Conservation (phyloP, 78 protist species). For the Emiliania huxleyi region DNA sequence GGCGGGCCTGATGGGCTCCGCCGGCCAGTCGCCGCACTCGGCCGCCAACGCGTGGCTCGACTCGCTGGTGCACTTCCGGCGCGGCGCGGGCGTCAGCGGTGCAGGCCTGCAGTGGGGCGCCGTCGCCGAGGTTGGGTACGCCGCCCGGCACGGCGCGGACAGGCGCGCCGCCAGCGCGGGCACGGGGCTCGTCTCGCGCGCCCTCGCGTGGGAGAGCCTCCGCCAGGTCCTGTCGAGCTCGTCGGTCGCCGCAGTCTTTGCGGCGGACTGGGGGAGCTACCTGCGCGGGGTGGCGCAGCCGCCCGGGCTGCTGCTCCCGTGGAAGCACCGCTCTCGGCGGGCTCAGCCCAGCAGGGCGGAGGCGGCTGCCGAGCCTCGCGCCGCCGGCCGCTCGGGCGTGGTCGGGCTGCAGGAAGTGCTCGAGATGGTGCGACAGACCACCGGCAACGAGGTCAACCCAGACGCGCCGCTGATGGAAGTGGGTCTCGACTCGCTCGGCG, state of each 20-base stretch:
- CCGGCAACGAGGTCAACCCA: background rate
- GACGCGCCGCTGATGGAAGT: background rate
- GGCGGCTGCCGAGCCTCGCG: too few species aligned
- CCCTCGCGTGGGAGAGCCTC: too few species aligned
- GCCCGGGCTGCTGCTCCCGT: too few species aligned
- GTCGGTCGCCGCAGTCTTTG: too few species aligned
- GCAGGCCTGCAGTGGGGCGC: background rate
- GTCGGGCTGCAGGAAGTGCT: background rate
- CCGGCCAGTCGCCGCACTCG: conserved; percentile 1
- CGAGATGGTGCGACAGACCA: background rate
- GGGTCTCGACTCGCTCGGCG: background rate
- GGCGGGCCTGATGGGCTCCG: background rate
- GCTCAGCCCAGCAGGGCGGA: too few species aligned
- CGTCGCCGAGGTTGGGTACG: background rate
- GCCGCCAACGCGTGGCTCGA: conserved; percentile 42
- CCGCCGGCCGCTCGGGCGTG: too few species aligned
- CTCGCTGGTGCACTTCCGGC: background rate
- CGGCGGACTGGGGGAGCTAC: too few species aligned
- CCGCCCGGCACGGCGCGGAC: background rate
- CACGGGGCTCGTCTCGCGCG: too few species aligned
- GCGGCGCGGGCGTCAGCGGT: background rate
- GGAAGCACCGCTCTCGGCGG: too few species aligned
- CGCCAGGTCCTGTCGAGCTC: too few species aligned
- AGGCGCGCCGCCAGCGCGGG: too few species aligned
- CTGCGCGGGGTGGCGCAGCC: too few species aligned